Evolutionary conservation across 768 basidiomycete species (phyloP).

Genomic region (Cyclocybe aegerita): DNA sequence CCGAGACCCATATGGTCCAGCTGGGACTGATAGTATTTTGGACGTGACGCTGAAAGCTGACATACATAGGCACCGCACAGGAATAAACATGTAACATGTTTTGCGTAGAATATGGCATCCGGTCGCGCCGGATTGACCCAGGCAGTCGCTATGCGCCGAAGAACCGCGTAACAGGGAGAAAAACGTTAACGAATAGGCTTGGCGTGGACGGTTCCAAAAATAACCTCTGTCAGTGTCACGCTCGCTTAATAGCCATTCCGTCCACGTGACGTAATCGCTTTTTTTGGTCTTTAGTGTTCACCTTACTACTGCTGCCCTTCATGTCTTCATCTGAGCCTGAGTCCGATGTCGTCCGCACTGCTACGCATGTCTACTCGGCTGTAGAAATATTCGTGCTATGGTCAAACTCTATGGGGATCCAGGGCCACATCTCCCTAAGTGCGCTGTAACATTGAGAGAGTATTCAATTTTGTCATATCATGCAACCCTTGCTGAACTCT

Average conservation of each 20-base stretch:
- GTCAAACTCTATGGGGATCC: no score
- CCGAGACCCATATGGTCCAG: no score
- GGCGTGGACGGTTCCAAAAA: constrained; percentile 4
- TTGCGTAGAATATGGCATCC: constrained; percentile 1
- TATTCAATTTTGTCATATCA: no score
- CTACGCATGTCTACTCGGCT: constrained; percentile 1
- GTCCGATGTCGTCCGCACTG: background rate
- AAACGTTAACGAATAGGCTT: background rate
- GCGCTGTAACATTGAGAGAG: no score
- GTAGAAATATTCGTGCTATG: background rate
- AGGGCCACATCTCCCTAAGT: no score
- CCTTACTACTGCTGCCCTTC: background rate
- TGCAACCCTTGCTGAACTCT: no score
- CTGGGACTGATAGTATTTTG: no score
- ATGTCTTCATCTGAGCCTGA: background rate
- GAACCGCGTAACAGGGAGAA: background rate
- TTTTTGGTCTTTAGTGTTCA: background rate
- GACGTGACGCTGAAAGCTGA: no score
- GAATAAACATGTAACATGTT: no score
- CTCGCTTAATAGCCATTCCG: background rate
- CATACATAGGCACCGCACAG: no score
- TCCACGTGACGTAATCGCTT: constrained; percentile 5
- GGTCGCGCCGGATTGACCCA: constrained; percentile 6
- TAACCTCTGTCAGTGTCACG: constrained; percentile 12
- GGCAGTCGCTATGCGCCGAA: background rate